These are phyloP conservation scores for Trypanosoma mega DNA, from an alignment of 208 protist species.

Conservation along the genomic window DNA sequence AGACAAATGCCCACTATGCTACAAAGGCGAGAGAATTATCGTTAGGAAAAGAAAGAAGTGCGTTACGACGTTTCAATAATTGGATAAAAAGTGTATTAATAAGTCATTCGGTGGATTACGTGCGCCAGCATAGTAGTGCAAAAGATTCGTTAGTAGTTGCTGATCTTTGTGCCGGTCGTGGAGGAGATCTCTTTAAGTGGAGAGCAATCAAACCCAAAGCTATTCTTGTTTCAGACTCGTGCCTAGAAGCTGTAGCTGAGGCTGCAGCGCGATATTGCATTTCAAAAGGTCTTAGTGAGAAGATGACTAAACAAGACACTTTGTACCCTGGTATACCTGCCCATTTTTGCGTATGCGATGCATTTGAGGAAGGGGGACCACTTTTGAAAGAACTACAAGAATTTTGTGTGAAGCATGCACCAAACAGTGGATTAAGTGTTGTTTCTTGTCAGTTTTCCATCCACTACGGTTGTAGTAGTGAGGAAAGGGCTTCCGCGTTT, in stretches of 20 bases:
- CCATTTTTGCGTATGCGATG: conserved; percentile 64
- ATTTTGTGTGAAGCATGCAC: conserved; percentile 17
- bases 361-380: conserved; percentile 41
- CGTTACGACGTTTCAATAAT: conserved; percentile 73
- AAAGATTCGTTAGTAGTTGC: conserved; percentile 28
- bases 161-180: conserved; percentile 76
- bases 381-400: conserved; percentile 26
- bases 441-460: conserved; percentile 84
- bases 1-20: conserved; percentile 68
- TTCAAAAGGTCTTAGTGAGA: conserved; percentile 62
- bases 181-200: conserved; percentile 82
- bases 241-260: conserved; percentile 65
- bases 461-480: conserved; percentile 68
- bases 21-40: conserved; percentile 42
- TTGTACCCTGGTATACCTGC: conserved; percentile 42
- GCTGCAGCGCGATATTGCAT: conserved; percentile 68
- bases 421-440: conserved; percentile 37
- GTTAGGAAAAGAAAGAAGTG: conserved; percentile 35
- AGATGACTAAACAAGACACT: conserved; percentile 27
- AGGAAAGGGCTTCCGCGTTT: conserved; percentile 42
- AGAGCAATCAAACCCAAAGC: conserved; percentile 43
- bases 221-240: conserved; percentile 71
- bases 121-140: neutral
- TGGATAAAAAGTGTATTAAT: conserved; percentile 53
- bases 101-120: conserved; percentile 14